Conservation (phyloP, 164 flowering plant species). For the Paratinospora sagittata region DNA sequence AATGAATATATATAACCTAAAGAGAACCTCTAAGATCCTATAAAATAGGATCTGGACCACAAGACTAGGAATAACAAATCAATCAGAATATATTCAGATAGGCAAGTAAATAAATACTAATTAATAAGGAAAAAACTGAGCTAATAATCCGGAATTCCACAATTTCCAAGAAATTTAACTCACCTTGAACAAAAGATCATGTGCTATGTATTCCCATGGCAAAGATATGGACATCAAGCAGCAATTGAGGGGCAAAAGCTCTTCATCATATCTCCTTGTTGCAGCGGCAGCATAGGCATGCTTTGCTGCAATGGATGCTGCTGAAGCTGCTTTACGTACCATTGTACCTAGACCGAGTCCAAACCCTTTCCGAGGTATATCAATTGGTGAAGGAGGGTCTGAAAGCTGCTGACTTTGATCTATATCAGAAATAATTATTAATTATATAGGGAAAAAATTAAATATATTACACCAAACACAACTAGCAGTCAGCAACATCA, state of each 20-base stretch:
- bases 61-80: too few species aligned
- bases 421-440: conserved; percentile 21
- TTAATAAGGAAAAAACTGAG: too few species aligned
- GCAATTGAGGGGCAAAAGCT: conserved; percentile 85
- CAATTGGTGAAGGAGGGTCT: conserved; percentile 70
- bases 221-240: conserved; percentile 91
- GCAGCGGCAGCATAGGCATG: conserved; percentile 93
- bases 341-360: conserved; percentile 57
- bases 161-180: conserved; percentile 8
- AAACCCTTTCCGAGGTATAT: conserved; percentile 48
- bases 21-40: too few species aligned
- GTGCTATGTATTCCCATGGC: conserved; percentile 93
- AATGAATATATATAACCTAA: too few species aligned
- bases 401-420: conserved; percentile 72
- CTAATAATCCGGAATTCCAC: too few species aligned
- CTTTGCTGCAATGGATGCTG: conserved; percentile 86
- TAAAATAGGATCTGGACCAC: too few species aligned
- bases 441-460: neutral
- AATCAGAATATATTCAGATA: too few species aligned
- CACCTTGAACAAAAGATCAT: conserved; percentile 95
- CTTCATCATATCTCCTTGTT: conserved; percentile 43
- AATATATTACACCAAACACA: too few species aligned
- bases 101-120: too few species aligned
- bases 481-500: neutral
- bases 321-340: conserved; percentile 86